Conservation (phyloP, 805 yeast species). For the Ogataea salicorniae region DNA sequence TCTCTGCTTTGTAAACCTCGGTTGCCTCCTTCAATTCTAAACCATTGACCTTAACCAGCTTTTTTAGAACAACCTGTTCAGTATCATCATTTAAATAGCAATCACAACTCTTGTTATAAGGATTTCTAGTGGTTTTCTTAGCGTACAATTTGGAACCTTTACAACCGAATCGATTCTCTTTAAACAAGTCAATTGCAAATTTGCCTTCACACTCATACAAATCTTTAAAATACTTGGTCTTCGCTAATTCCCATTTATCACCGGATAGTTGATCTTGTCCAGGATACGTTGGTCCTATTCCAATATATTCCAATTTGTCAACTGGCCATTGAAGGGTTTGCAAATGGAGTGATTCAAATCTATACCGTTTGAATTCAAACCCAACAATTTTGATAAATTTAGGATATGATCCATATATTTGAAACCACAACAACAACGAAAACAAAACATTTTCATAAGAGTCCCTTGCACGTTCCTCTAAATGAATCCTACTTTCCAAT, state of each 20-base stretch:
- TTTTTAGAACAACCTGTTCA: conserved; percentile 10
- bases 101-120: conserved; percentile 31
- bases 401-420: conserved; percentile 46
- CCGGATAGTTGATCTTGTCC: conserved; percentile 2
- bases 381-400: conserved; percentile 53
- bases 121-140: conserved; percentile 55
- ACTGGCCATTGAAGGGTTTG: conserved; percentile 41
- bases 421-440: conserved; percentile 49
- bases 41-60: conserved; percentile 25
- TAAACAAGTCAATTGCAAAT: conserved; percentile 51
- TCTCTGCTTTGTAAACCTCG: conserved; percentile 16
- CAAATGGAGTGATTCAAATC: conserved; percentile 56
- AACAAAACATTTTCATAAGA: conserved; percentile 73
- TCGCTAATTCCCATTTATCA: conserved; percentile 18
- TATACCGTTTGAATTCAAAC: conserved; percentile 61
- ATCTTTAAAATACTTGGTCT: conserved; percentile 39
- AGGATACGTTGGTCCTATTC: conserved; percentile 52
- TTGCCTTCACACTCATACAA: conserved; percentile 44
- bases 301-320: conserved; percentile 42
- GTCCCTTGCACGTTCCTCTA: conserved; percentile 75
- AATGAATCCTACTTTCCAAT: conserved; percentile 28
- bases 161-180: conserved; percentile 54
- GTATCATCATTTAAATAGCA: conserved; percentile 3
- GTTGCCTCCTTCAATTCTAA: conserved; percentile 26
- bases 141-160: conserved; percentile 32